These are phyloP conservation scores for Heracleum sosnowskyi DNA, from an alignment of 129 eudicot species.

Conservation along the genomic window DNA sequence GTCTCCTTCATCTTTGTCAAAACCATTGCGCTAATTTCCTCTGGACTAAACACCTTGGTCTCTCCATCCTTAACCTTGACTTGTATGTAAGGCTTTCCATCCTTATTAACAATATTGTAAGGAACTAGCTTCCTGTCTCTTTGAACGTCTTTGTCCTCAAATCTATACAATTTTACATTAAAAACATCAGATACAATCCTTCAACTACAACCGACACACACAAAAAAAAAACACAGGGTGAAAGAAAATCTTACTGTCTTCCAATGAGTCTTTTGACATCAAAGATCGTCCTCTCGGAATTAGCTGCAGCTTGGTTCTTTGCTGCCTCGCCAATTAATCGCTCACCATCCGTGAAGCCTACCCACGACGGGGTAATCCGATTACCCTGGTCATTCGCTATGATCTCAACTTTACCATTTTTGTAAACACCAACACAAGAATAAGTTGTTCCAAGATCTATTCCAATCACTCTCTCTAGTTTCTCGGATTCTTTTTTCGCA, in stretches of 20 bases:
- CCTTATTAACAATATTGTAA: neutral
- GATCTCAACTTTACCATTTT: neutral
- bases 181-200: neutral
- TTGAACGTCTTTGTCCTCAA: neutral
- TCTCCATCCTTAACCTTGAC: slow-evolving; percentile 5
- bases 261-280: neutral
- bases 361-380: slow-evolving; percentile 1
- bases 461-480: neutral
- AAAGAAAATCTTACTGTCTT: neutral
- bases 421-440: slow-evolving; percentile 6
- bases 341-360: neutral
- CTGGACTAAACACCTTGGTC: neutral
- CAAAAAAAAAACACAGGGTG: neutral
- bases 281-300: neutral
- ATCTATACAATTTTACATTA: neutral
- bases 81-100: neutral
- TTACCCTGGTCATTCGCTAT: neutral
- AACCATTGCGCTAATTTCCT: slow-evolving; percentile 6
- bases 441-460: neutral
- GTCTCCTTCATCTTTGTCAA: slow-evolving; percentile 8
- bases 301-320: slow-evolving; percentile 1
- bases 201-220: too few relatives aligned
- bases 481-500: neutral
- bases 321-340: slow-evolving; percentile 4
- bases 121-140: slow-evolving; percentile 8